These are phyloP conservation scores for Camellia sinensis DNA, from an alignment of 148 eudicot genomes.

Conservation along the genomic window DNA sequence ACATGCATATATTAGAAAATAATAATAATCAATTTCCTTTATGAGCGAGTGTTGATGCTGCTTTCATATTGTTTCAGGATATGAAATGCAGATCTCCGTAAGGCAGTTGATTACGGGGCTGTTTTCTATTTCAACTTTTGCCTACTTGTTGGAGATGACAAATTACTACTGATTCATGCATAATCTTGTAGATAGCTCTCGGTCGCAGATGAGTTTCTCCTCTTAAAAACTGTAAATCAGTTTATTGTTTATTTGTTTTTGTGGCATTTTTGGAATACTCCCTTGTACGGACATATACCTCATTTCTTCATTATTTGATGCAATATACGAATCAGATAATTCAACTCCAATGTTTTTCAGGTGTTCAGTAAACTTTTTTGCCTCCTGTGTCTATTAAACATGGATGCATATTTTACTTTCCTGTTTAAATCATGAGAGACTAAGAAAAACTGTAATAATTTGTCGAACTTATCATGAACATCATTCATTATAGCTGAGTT, in stretches of 20 bases:
- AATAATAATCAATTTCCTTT: background rate
- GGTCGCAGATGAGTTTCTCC: slow-evolving; percentile 95
- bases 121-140: slow-evolving; percentile 8
- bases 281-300: slow-evolving; percentile 43
- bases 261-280: slow-evolving; percentile 26
- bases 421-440: background rate
- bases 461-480: background rate
- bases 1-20: background rate
- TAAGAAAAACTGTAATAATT: background rate
- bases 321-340: slow-evolving; percentile 10
- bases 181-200: slow-evolving; percentile 69
- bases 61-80: slow-evolving; percentile 17
- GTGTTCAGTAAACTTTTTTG: background rate
- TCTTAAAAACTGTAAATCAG: slow-evolving; percentile 67
- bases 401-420: background rate
- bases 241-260: slow-evolving; percentile 26
- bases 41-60: background rate
- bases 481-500: background rate
- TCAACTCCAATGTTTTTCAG: background rate
- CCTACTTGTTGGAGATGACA: slow-evolving; percentile 23
- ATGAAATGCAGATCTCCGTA: background rate
- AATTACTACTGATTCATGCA: slow-evolving; percentile 36
- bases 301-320: slow-evolving; percentile 19
- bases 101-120: slow-evolving; percentile 4
- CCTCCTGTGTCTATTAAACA: background rate